Evolutionary conservation across 2,329 filamentous ascomycete genomes (phyloP).

Genomic region (Fusarium duplospermum): DNA sequence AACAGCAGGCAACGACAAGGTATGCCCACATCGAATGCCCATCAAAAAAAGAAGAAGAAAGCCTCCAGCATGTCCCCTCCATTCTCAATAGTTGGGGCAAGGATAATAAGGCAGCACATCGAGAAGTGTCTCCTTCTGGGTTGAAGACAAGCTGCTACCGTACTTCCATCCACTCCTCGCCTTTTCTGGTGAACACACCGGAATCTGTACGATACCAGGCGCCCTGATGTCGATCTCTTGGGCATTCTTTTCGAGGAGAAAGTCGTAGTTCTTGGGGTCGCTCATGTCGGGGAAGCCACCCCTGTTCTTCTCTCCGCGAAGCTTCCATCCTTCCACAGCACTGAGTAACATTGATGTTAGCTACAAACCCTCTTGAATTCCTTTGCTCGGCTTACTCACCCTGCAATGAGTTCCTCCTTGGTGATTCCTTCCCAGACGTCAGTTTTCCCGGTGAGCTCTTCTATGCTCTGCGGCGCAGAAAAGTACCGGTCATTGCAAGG

Average conservation of each 20-base stretch:
- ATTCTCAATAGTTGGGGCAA: background rate
- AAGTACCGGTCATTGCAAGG: background rate
- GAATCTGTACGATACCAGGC: background rate
- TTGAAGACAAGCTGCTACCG: background rate
- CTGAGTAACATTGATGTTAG: background rate
- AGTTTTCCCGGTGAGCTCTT: background rate
- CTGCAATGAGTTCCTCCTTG: background rate
- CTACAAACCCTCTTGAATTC: background rate
- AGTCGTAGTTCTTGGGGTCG: background rate
- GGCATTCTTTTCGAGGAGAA: background rate
- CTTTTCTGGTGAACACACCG: background rate
- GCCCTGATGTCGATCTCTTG: background rate
- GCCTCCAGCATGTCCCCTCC: too few relatives aligned
- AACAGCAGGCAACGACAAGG: too few relatives aligned
- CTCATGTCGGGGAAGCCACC: background rate
- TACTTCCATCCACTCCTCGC: background rate
- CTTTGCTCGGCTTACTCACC: background rate
- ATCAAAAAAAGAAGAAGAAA: too few relatives aligned
- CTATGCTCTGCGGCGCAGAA: background rate
- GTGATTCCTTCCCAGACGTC: background rate
- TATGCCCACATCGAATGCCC: too few relatives aligned
- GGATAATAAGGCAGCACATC: background rate
- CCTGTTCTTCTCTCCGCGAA: background rate
- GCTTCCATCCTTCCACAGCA: background rate
- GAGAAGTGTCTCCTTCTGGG: background rate